Conservation (phyloP, 179 eudicot genomes). For the Gypsophila paniculata region DNA sequence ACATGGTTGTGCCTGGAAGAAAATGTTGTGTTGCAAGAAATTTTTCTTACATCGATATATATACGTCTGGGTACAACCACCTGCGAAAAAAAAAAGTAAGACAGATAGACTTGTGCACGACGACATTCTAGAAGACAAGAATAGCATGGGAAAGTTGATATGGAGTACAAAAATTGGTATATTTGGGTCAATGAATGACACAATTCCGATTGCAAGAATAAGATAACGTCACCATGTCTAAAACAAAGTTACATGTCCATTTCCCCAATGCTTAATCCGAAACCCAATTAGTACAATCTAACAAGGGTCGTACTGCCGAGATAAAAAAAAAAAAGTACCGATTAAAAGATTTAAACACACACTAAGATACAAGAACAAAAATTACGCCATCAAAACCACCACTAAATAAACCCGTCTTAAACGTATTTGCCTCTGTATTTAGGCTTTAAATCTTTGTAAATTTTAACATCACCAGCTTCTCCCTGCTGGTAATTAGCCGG, state of each 20-base stretch:
- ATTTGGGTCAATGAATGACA: no score
- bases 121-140: no score
- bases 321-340: background rate
- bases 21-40: no score
- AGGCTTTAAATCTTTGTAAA: slow-evolving; percentile 58
- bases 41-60: no score
- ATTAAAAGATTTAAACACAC: background rate
- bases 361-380: background rate
- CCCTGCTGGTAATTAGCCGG: slow-evolving; percentile 40
- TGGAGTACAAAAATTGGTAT: no score
- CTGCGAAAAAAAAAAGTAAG: no score
- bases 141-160: no score
- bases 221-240: background rate
- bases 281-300: background rate
- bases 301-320: background rate
- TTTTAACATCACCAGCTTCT: slow-evolving; percentile 41
- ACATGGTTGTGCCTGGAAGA: no score
- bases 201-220: no score
- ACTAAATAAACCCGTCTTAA: slow-evolving; percentile 17
- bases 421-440: slow-evolving; percentile 95
- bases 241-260: background rate
- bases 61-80: no score
- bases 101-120: no score
- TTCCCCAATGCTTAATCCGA: slow-evolving; percentile 1
- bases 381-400: background rate